A percentile compares a stretch with the other conserved stretches of the same genome.
These are phyloP conservation scores for Yamagishiella unicocca DNA, from an alignment of 139 green algal genomes.

Conservation along the genomic window DNA sequence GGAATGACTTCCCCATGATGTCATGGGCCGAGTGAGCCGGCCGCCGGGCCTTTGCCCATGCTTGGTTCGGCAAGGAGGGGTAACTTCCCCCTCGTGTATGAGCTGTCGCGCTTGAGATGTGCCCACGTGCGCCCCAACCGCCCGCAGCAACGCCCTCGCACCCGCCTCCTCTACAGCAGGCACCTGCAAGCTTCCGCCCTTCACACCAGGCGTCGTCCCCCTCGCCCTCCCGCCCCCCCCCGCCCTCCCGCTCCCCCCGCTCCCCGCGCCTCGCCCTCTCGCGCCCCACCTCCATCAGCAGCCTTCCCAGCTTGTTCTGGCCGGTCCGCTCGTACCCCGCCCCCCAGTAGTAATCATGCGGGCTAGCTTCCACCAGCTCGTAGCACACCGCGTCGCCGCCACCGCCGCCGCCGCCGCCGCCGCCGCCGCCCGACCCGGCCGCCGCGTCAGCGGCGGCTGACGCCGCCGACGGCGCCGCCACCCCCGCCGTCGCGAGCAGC, in stretches of 20 bases:
- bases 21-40: too few relatives aligned
- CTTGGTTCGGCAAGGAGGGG: too few relatives aligned
- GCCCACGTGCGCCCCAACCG: neutral
- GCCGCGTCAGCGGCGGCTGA: neutral
- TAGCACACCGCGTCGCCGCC: neutral
- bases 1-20: too few relatives aligned
- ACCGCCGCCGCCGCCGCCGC: neutral
- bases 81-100: too few relatives aligned
- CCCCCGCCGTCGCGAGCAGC: constrained; percentile 82
- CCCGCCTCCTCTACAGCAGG: too few relatives aligned
- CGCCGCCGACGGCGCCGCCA: neutral
- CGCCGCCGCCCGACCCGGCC: neutral
- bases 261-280: neutral
- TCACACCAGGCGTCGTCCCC: neutral
- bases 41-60: too few relatives aligned
- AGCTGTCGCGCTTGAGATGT: neutral
- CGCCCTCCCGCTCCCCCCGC: neutral
- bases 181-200: neutral
- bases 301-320: constrained; percentile 87
- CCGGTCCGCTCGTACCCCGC: constrained; percentile 85
- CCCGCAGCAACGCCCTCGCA: neutral
- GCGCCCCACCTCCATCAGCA: constrained; percentile 86
- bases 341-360: constrained; percentile 88
- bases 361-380: constrained; percentile 57
- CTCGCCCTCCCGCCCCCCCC: neutral